Evolutionary conservation across 177 flowering plant species (phyloP).

Genomic region (Vitis hybrid): DNA sequence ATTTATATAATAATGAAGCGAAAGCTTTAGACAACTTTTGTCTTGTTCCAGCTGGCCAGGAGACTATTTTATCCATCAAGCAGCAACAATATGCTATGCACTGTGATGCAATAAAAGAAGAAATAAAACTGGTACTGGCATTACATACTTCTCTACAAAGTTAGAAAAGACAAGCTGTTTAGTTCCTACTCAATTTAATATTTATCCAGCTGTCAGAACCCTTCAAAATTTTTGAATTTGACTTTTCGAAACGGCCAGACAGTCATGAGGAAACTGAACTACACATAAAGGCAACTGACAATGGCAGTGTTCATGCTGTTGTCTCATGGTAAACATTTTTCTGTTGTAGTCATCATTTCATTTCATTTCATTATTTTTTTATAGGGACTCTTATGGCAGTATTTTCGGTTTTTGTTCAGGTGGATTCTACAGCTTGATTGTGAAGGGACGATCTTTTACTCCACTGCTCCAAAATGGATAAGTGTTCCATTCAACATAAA

Average conservation of each 20-base stretch:
- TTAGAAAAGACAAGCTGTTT: constrained; percentile 11
- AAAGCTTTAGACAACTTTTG: constrained; percentile 54
- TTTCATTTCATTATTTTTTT: constrained; percentile 3
- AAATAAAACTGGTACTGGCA: constrained; percentile 65
- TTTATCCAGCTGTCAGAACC: constrained; percentile 91
- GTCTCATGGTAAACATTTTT: constrained; percentile 71
- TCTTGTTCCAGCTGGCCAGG: constrained; percentile 66
- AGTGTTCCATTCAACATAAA: constrained; percentile 16
- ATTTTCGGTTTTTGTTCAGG: constrained; percentile 40
- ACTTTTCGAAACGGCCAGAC: constrained; percentile 95
- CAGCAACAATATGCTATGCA: constrained; percentile 81
- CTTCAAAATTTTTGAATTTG: constrained; percentile 90
- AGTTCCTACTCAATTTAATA: constrained; percentile 35
- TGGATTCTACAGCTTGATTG: constrained; percentile 93
- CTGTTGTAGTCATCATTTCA: not conserved
- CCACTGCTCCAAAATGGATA: constrained; percentile 89
- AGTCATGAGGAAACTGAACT: constrained; percentile 63
- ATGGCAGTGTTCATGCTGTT: constrained; percentile 79
- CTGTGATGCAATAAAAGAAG: constrained; percentile 67
- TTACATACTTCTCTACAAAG: constrained; percentile 5
- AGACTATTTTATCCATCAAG: constrained; percentile 48
- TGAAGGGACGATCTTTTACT: constrained; percentile 81
- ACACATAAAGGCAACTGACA: constrained; percentile 48
- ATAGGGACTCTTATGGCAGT: not conserved
- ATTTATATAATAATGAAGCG: constrained; percentile 57